Base-by-base conservation (phyloP, 176 grass and related monocot species). In the Microstegium vimineum region DNA sequence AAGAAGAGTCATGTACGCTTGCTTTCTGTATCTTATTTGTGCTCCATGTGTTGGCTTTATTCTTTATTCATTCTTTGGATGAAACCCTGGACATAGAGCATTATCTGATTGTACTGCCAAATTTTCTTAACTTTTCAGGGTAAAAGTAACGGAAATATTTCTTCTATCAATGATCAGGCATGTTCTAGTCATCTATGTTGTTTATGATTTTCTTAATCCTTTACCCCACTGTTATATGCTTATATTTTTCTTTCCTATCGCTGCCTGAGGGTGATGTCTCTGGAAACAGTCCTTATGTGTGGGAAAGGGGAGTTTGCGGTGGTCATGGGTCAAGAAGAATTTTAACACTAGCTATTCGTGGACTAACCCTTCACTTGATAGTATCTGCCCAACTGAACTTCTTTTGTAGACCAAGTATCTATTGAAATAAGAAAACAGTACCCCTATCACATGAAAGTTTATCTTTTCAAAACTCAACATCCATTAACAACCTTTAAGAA, bases 1-100 rank as follows among this genome's bases (percentile, higher is more conserved):
- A 89, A 87, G 38, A 89, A 66, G 37, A 86, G 85, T 76, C 82
- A 80, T 88, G 93, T 94, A 82, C 23, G 47, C 71, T 89, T 77
- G 40, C 45, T 36, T 71, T 34, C 37, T 31, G 45, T 72, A 8
- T 62, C 40, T 56, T 79, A 36, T 46, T 68, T 74, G 16, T 35
- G 30, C 9, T 64, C 0, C 10, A 9, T 45, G 14, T 80, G 25
- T 62, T 80, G 41, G 62, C 20, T 15, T 67, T 27, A 66, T 66
- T 49, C 14, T 49, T 80, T 67, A 33, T 68, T 23, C 46, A 10
- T 26, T 27, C 52, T 8, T 49, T 11, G 64, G 22, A 69, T 80
- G 22, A 67, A 35, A 51, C 15, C 63, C 22, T 52, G 14, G 2
- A 6, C 22, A 69, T 77, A 52, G 16, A 52, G 40, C 73, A 11